Conservation (phyloP, 139 green algal species). For the Medakamo hakoo region DNA sequence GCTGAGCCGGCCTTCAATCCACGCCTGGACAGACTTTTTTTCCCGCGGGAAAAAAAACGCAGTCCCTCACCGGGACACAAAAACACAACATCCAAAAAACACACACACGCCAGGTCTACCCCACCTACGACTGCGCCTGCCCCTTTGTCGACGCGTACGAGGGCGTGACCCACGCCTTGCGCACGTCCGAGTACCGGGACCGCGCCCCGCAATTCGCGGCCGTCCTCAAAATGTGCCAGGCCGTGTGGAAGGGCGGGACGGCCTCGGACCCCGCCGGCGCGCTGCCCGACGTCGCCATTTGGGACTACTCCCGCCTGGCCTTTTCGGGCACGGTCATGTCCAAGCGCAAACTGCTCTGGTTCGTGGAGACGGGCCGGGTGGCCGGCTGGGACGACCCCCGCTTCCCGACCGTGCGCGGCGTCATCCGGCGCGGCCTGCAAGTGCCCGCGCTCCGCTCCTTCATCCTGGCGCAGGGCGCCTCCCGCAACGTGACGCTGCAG, state of each 20-base stretch:
- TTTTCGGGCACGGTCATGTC: constrained; percentile 70
- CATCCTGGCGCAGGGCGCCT: constrained; percentile 88
- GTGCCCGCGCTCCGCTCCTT: constrained; percentile 83
- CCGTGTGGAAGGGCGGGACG: no score
- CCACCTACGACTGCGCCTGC: constrained; percentile 97
- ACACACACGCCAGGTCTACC: constrained; percentile 63
- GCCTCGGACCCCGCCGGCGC: no score
- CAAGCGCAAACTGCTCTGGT: constrained; percentile 96
- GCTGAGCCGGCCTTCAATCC: neutral
- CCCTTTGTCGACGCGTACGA: constrained; percentile 87
- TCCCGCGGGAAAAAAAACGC: neutral
- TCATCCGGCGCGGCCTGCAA: constrained; percentile 54
- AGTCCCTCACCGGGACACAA: neutral
- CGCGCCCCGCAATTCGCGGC: constrained; percentile 74
- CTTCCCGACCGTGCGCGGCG: constrained; percentile 94
- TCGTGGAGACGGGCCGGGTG: constrained; percentile 73
- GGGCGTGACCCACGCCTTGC: constrained; percentile 91
- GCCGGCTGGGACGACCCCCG: constrained; percentile 86
- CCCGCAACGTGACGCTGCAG: constrained; percentile 72
- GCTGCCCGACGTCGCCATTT: constrained; percentile 80
- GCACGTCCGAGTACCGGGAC: constrained; percentile 89
- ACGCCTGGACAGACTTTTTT: neutral
- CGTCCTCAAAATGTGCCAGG: constrained; percentile 58
- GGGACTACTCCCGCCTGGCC: constrained; percentile 80
- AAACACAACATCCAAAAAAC: neutral